Conservation (phyloP, 2,329 filamentous ascomycete genomes). For the Fusarium gaditjirri region DNA sequence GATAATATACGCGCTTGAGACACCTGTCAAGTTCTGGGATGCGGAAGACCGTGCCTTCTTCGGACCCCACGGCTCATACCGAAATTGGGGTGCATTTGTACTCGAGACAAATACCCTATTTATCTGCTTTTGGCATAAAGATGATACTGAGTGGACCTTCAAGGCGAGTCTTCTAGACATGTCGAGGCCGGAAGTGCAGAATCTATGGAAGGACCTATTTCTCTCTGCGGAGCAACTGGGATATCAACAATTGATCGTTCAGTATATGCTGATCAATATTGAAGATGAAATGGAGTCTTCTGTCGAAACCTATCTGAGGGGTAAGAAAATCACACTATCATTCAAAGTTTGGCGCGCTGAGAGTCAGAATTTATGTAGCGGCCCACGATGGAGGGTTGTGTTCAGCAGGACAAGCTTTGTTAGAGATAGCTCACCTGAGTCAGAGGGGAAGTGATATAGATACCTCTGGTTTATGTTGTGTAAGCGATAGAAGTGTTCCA, state of each 20-base stretch:
- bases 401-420: not conserved
- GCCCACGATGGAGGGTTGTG: not conserved
- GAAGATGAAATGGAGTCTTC: not conserved
- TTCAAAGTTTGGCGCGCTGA: not conserved
- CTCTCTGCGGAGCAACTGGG: not conserved
- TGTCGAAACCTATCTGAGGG: fast-evolving
- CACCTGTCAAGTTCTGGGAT: not conserved
- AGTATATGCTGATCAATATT: not conserved
- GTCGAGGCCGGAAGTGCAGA: not conserved
- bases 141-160: fast-evolving
- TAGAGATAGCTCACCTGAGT: not conserved
- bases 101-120: not conserved
- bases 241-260: not conserved
- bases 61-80: not conserved
- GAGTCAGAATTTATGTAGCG: not conserved
- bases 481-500: no score
- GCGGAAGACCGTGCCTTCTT: not conserved
- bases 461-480: not conserved
- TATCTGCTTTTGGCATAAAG: not conserved
- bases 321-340: not conserved
- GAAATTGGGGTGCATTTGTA: not conserved
- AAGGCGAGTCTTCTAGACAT: not conserved
- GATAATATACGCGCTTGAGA: fast-evolving
- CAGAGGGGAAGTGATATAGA: not conserved
- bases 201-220: not conserved